Percentiles rank a stretch among this genome's conserved stretches.
Evolutionary conservation across 2,329 filamentous ascomycete species (phyloP).

Genomic region (Trichoderma pleuroti): DNA sequence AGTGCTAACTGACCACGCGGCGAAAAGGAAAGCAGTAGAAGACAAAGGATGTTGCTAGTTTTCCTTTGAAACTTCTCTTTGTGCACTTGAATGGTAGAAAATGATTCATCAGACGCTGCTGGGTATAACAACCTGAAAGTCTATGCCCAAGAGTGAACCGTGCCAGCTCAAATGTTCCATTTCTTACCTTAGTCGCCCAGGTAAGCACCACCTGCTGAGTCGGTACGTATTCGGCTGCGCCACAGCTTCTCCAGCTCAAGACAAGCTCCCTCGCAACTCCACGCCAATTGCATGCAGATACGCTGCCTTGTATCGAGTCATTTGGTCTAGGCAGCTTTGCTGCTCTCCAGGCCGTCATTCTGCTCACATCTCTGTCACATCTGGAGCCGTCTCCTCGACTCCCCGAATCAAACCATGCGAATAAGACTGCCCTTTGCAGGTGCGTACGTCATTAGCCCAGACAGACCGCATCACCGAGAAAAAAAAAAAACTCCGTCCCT

Average conservation of each 20-base stretch:
- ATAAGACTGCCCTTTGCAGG: constrained; percentile 87
- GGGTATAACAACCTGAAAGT: neutral
- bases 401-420: constrained; percentile 55
- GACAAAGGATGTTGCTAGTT: neutral
- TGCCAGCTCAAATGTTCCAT: neutral
- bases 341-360: neutral
- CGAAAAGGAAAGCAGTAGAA: neutral
- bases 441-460: constrained; percentile 40
- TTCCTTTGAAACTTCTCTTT: neutral
- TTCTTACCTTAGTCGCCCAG: neutral
- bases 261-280: constrained; percentile 3
- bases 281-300: constrained; percentile 4
- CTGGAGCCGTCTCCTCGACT: neutral
- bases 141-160: neutral
- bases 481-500: neutral
- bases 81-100: neutral
- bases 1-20: neutral
- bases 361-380: neutral
- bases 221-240: constrained; percentile 5
- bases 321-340: constrained; percentile 8
- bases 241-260: constrained; percentile 8
- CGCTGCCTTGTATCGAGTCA: neutral
- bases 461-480: neutral
- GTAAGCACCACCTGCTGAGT: neutral
- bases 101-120: neutral